Base-by-base conservation (phyloP, 2,329 filamentous ascomycete species). In the Colletotrichum tropicicola region DNA sequence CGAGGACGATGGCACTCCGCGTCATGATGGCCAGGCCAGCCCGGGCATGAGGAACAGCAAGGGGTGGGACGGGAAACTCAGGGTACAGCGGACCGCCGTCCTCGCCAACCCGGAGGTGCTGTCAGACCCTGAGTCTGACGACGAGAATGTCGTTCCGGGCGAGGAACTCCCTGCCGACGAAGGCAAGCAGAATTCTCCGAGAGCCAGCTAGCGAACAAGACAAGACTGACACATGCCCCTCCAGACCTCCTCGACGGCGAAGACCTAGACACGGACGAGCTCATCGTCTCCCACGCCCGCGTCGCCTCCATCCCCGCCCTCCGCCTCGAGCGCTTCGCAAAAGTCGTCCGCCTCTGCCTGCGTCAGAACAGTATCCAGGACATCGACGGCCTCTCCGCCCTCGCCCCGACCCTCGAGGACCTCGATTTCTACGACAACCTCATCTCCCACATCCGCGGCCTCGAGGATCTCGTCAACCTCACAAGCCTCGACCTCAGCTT, bases 341-440 rank as follows among this genome's bases (percentile, higher is more conserved):
- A 92, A 58, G 85, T 94, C 25, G 83, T 85, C 73, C 90, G 92
- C 72, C 82, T 99, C 70, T 98, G 95, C 75, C 89, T 99, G 19
- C 93, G 96, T 51, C 95, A 99, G 77, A 99, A 99, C 77, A 87
- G 88, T 70, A 96, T 99, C 75, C 85, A 92, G 68, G 83, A 89
- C 51, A 92, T 98, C 76, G 89, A 93, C 28, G 89, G 95, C 8
- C 89, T 97, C 5, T 82, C 85, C 4, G 78, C 79, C 35, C 80
- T 97, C 56, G 89, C 88, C 32, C 75, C 81, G 2, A 92, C 89
- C 1, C 82, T 99, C 41, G 81, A 88, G 72, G 96, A 99, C 65
- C 86, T 99, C 53, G 96, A 99, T 73, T 86, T 99, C 65, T 99
- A 99, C 82, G 96, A 99, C 80, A 99, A 99, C 78, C 85, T 97